Percentiles rank a stretch among this genome's conserved stretches.
Evolutionary conservation across 495 filamentous ascomycete species (phyloP).

Genomic region (Penicillium cataractarum): DNA sequence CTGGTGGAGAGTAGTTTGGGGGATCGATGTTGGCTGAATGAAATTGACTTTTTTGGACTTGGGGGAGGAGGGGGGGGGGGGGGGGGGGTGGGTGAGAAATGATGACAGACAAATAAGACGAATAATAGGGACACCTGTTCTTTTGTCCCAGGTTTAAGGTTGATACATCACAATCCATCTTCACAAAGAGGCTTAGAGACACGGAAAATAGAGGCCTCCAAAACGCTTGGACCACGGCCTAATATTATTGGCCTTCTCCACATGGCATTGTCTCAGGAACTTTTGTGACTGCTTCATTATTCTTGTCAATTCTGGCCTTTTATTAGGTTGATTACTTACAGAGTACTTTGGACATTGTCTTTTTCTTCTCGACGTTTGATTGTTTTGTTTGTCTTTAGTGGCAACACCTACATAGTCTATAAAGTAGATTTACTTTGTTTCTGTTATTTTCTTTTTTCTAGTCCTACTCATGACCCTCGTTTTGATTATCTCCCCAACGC

Average conservation of each 20-base stretch:
- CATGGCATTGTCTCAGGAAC: constrained; percentile 14
- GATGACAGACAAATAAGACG: not conserved
- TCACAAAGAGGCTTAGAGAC: not conserved
- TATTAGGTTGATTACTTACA: not conserved
- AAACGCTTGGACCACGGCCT: constrained; percentile 10
- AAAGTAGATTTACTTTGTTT: too few relatives aligned
- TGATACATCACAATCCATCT: constrained; percentile 15
- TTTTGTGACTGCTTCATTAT: constrained; percentile 5
- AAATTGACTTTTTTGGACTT: constrained; percentile 6
- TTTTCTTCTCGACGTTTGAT: not conserved
- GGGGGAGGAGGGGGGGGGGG: not conserved
- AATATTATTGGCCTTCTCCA: constrained; percentile 4
- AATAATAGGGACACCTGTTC: not conserved
- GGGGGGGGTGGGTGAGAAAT: not conserved
- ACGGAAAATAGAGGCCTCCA: constrained; percentile 3
- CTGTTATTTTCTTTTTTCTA: too few relatives aligned
- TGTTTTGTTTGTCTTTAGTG: not conserved
- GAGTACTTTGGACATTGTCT: not conserved
- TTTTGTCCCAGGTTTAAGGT: not conserved
- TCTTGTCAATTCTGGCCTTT: not conserved
- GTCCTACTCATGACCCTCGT: too few relatives aligned
- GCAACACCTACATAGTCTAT: not conserved
- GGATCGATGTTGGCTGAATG: not conserved
- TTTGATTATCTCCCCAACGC: not conserved
- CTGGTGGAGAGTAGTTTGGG: not conserved